A percentile compares a stretch with the other conserved stretches of the same genome.
phyloP scores from a whole-genome alignment of 371 early-diverging fungal genomes.

The Mortierella sp. region DNA sequence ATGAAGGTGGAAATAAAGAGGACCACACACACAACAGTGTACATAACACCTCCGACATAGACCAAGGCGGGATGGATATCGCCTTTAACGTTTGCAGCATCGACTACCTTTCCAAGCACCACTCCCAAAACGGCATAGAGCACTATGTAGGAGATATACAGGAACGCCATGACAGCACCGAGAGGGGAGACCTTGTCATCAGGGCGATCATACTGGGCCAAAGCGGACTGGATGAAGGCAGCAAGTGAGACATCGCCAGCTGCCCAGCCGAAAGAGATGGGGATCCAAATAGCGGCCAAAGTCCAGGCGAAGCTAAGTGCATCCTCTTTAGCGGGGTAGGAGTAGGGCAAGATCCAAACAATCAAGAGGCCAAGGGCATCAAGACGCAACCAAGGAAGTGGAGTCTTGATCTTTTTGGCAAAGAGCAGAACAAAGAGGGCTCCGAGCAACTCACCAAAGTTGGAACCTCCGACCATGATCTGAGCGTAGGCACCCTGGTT shows the following conservation, averaged over 20 bases:
- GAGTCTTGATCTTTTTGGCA: conserved; percentile 57
- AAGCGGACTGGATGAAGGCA: conserved; percentile 63
- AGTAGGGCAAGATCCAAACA: conserved; percentile 57
- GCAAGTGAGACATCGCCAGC: conserved; percentile 67
- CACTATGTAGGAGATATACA: conserved; percentile 62
- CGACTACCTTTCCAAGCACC: conserved; percentile 55
- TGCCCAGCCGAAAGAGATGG: conserved; percentile 66
- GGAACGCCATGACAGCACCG: conserved; percentile 66
- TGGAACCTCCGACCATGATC: conserved; percentile 63
- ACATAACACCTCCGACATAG: conserved; percentile 58
- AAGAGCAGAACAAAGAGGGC: conserved; percentile 62
- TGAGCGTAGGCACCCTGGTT: conserved; percentile 54
- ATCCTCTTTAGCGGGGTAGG: conserved; percentile 20
- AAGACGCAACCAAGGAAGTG: conserved; percentile 63
- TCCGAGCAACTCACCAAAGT: conserved; percentile 66
- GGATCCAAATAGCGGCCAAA: conserved; percentile 59
- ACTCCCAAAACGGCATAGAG: conserved; percentile 54
- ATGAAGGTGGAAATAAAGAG: conserved; percentile 60
- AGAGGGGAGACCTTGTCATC: conserved; percentile 60
- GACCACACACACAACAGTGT: conserved; percentile 53
- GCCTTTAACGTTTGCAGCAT: conserved; percentile 18
- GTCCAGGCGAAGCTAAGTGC: conserved; percentile 55
- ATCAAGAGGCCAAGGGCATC: conserved; percentile 61
- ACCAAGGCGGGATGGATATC: conserved; percentile 45
- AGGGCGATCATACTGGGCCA: conserved; percentile 46